Percentiles rank a stretch among this genome's conserved stretches.
Evolutionary conservation across 257 asterid species (phyloP).

Genomic region (Solanum tacnaense): DNA sequence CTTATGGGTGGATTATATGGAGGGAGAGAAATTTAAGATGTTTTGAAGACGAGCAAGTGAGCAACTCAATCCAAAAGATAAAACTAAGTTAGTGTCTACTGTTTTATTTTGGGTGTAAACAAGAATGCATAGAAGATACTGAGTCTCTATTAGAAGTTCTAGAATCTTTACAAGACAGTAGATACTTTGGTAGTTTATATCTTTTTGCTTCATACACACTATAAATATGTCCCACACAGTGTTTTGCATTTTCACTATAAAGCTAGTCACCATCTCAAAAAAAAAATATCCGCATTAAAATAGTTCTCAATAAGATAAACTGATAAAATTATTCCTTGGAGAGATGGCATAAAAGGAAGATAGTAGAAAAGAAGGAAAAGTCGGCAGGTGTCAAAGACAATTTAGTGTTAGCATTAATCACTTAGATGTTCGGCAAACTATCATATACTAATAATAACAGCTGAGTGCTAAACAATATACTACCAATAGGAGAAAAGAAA

Average conservation of each 20-base stretch:
- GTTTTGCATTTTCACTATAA: neutral
- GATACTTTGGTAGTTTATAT: neutral
- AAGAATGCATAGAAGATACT: neutral
- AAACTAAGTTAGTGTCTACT: neutral
- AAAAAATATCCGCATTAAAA: neutral
- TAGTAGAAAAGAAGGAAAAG: neutral
- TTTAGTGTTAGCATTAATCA: neutral
- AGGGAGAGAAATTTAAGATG: neutral
- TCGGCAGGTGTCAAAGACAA: neutral
- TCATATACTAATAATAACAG: neutral
- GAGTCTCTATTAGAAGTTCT: neutral
- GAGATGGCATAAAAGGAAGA: neutral
- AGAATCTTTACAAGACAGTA: neutral
- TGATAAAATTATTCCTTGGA: neutral
- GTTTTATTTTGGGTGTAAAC: neutral
- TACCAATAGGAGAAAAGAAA: neutral
- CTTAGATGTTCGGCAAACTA: neutral
- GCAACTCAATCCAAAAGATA: neutral
- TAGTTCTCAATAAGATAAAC: neutral
- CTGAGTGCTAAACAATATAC: neutral
- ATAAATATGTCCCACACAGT: neutral
- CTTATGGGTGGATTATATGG: neutral
- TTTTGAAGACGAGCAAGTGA: neutral
- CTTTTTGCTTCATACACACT: neutral
- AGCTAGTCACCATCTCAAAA: neutral